Percentiles rank a stretch among this genome's conserved stretches.
Conservation (phyloP, 257 asterid genomes). For the Solanum neorickii region DNA sequence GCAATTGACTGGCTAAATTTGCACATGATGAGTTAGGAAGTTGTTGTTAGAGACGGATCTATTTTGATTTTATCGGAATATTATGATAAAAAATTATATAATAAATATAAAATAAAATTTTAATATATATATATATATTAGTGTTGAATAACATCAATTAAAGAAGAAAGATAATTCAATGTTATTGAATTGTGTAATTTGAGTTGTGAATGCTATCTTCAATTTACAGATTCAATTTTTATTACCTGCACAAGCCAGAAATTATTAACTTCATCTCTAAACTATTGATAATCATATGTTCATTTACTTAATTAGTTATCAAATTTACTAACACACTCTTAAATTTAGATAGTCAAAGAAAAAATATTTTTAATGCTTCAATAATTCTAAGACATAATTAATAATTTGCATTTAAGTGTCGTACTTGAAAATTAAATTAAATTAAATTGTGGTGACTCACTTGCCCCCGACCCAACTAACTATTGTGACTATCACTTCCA, state of each 20-base stretch:
- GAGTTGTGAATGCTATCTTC: background rate
- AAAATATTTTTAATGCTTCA: no score
- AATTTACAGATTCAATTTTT: no score
- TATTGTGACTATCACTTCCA: background rate
- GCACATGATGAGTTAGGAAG: background rate
- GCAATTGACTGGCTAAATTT: background rate
- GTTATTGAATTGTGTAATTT: background rate
- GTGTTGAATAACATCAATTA: no score
- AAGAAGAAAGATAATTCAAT: no score
- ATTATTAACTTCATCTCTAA: no score
- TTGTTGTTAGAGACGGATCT: background rate
- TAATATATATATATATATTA: no score
- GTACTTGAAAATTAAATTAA: background rate
- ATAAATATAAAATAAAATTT: no score
- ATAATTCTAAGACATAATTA: no score
- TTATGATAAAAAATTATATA: no score
- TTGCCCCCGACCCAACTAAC: background rate
- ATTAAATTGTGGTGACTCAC: background rate
- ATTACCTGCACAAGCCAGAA: fast-evolving
- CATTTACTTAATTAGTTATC: no score
- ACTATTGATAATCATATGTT: background rate
- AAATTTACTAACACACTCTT: no score
- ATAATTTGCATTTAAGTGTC: background rate
- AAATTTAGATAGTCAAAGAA: background rate
- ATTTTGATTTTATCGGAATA: fast-evolving